These are phyloP conservation scores for Dioscorea dumetorum DNA, from an alignment of 106 monocot genomes.

Conservation along the genomic window DNA sequence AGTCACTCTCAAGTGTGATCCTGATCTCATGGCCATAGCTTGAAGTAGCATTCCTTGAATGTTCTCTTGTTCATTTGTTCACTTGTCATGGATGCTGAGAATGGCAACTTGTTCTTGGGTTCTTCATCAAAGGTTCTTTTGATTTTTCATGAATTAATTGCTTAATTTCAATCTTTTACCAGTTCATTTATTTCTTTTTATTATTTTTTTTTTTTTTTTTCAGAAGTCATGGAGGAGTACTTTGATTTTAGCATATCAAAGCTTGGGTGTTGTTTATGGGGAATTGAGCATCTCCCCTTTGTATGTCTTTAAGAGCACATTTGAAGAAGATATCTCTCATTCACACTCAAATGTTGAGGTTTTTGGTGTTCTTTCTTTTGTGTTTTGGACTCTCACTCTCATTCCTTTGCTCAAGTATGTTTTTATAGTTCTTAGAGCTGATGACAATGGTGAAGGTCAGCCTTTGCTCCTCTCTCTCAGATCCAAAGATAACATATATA, in stretches of 20 bases:
- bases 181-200: too few species aligned
- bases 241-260: constrained; percentile 38
- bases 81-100: constrained; percentile 13
- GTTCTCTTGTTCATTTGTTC: not conserved
- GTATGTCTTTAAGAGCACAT: constrained; percentile 43
- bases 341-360: constrained; percentile 36
- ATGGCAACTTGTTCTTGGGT: not conserved
- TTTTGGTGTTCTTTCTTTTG: constrained; percentile 34
- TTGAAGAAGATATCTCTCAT: constrained; percentile 37
- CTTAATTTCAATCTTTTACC: too few species aligned
- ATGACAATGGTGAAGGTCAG: constrained; percentile 45
- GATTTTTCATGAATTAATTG: not conserved
- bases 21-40: too few species aligned
- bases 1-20: too few species aligned
- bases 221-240: constrained; percentile 38
- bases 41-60: too few species aligned
- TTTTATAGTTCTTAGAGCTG: constrained; percentile 45
- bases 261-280: constrained; percentile 43
- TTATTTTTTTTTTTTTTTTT: not conserved
- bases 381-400: constrained; percentile 50
- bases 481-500: too few species aligned
- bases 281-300: constrained; percentile 45
- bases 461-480: not conserved
- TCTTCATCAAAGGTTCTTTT: not conserved
- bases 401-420: constrained; percentile 44